These are phyloP conservation scores for Prinsepia uniflora DNA, from an alignment of 306 rosid genomes.

Conservation along the genomic window DNA sequence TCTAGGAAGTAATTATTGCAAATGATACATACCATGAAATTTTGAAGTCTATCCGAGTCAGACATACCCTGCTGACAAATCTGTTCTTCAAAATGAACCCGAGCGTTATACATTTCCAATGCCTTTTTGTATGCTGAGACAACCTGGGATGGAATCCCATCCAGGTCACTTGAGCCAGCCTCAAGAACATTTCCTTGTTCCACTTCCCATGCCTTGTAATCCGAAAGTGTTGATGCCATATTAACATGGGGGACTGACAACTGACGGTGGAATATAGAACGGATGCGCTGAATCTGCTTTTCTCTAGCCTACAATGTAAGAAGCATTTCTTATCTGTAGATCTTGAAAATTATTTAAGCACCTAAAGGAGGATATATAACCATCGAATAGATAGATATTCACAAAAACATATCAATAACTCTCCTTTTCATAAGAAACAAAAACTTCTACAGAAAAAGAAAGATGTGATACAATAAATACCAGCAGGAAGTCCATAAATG, in stretches of 20 bases:
- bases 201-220: conserved; percentile 82
- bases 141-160: conserved; percentile 53
- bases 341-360: conserved; percentile 7
- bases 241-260: conserved; percentile 73
- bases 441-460: not conserved
- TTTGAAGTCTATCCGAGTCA: conserved; percentile 63
- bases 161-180: conserved; percentile 36
- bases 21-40: conserved; percentile 48
- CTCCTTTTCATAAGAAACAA: not conserved
- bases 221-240: conserved; percentile 59
- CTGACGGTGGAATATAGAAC: conserved; percentile 80
- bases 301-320: conserved; percentile 56
- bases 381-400: conserved; percentile 1
- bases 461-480: not conserved
- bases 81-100: conserved; percentile 58
- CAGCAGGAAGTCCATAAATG: conserved; percentile 4
- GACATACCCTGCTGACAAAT: conserved; percentile 48
- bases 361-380: conserved; percentile 1
- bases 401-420: not conserved
- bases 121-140: conserved; percentile 68
- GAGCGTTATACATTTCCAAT: conserved; percentile 65
- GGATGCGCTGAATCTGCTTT: conserved; percentile 65
- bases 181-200: conserved; percentile 50
- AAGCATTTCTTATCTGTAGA: conserved; percentile 21
- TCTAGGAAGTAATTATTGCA: not conserved